Evolutionary conservation across 1,284 basidiomycete genomes (phyloP), one percentile per base, ranked within the genome.

Genomic region (Trichosporon sp.): DNA sequence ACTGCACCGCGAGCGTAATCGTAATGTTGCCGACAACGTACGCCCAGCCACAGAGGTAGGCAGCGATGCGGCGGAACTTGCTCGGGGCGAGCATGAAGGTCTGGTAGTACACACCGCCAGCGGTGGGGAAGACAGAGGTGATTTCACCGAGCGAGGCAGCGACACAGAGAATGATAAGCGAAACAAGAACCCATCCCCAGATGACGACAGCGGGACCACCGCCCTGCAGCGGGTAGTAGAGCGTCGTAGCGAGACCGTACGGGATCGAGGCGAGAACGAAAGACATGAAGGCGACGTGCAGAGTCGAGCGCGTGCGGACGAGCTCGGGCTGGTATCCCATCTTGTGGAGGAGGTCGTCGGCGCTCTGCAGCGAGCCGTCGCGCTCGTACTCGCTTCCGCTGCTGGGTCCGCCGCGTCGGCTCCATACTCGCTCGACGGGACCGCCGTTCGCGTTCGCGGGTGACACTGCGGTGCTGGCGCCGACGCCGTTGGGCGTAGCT

Each of bases 41-140:
- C 29, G 82, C 71, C 81, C 81, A 82, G 19, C 81, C 81, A 13
- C 79, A 79, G 46, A 82, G 76, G 74, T 79, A 82, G 8, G 76
- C 76, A 5, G 78, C 70, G 37, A 81, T 33, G 0, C 78, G 75
- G 5, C 73, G 74, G 67, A 74, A 77, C 40, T 68, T 70, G 23
- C 67, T 69, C 14, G 77, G 77, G 1, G 78, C 73, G 9, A 81
- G 75, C 68, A 78, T 78, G 52, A 75, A 79, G 1, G 78, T 74
- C 80, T 81, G 81, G 62, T 81, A 80, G 68, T 82, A 82, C n/a
- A 81, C 77, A 29, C 81, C 81, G 5, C 81, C 81, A 0, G 77
- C 75, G 11, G 77, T 74, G 0, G 81, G 81, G 62, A 76, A 82
- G 31, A 75, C 74, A 4, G 76, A 79, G 40, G 80, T 80, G 49